Evolutionary conservation across 2,329 filamentous ascomycete genomes (phyloP), one percentile per base, ranked within the genome.

Genomic region (Colletotrichum chrysophilum): DNA sequence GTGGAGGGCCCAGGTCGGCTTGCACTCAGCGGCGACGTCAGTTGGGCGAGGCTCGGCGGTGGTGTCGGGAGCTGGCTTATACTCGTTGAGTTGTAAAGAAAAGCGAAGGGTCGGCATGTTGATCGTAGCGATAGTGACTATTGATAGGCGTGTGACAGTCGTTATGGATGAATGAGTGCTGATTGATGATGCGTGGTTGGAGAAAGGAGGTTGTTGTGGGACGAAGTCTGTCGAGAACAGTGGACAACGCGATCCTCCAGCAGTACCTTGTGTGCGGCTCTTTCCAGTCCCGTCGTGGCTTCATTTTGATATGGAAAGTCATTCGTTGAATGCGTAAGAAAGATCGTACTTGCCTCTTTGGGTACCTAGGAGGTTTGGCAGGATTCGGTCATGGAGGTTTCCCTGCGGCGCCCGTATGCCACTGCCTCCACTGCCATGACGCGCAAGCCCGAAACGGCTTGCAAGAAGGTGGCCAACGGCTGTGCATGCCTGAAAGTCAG

Each of bases 401-500:
- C 18, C 1, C 38, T 48, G 38, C 1, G 9, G 18, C 1, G 38
- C 38, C 1, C 9, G 3, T 0, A n/a, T 48, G 38, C 1, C 1
- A 7, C 38, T 7, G 38, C 38, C 38, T n/a, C 38, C 38, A 12
- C 1, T 12, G 38, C 18, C 38, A n/a, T 0, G 38, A 43, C 1
- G 0, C 18, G 38, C 38, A 52, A 2, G 43, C 43, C n/a, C 2
- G 0, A 4, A 52, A 21, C 6, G n/a, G n/a, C 43, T 1, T 24
- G 43, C 0, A 0, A 21, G 43, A 24, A 52, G 43, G 43, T 7
- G 10, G n/a, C 2, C n/a, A 21, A 13, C 43, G 5, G 12, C n/a
- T 7, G n/a, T 21, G 12, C n/a, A 24, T 52, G n/a, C n/a, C n/a
- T 13, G 0, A 1, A 13, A 7, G 9, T n/a, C 2, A 4, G 1